Conservation (phyloP, 2,329 filamentous ascomycete species). For the Lecanoromycetidae sp. region DNA sequence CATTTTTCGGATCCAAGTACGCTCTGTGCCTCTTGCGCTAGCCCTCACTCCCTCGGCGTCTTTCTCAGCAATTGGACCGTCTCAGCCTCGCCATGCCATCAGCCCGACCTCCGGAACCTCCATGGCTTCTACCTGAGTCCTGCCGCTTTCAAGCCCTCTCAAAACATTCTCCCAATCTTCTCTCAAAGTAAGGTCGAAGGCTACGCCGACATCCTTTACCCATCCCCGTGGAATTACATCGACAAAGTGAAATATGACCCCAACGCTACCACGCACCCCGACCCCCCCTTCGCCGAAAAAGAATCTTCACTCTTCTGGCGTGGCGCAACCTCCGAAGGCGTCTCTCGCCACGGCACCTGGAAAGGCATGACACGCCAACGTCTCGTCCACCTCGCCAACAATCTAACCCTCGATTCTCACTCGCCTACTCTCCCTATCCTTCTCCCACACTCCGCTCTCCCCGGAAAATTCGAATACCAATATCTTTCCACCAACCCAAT, state of each 20-base stretch:
- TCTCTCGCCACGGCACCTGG: constrained; percentile 44
- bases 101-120: constrained; percentile 61
- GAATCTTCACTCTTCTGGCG: constrained; percentile 61
- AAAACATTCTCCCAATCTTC: constrained; percentile 61
- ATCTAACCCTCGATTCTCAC: constrained; percentile 36
- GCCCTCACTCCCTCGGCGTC: constrained; percentile 53
- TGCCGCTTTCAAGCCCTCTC: constrained; percentile 48
- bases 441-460: constrained; percentile 33
- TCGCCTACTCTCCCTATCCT: constrained; percentile 43
- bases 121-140: constrained; percentile 62
- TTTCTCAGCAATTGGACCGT: constrained; percentile 55
- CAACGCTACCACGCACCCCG: constrained; percentile 37
- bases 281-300: constrained; percentile 49
- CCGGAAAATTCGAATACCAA: constrained; percentile 43
- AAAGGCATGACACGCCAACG: constrained; percentile 58
- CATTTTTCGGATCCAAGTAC: constrained; percentile 52
- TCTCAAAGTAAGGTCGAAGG: constrained; percentile 59
- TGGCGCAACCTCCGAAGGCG: constrained; percentile 50
- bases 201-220: constrained; percentile 67
- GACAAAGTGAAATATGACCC: constrained; percentile 44
- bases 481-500: constrained; percentile 28
- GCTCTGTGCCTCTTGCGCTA: constrained; percentile 52
- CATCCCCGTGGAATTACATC: constrained; percentile 50
- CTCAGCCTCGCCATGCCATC: constrained; percentile 58
- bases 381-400: constrained; percentile 56